These are phyloP conservation scores for Cornus controversa DNA, from an alignment of 148 eudicot genomes.

Conservation along the genomic window DNA sequence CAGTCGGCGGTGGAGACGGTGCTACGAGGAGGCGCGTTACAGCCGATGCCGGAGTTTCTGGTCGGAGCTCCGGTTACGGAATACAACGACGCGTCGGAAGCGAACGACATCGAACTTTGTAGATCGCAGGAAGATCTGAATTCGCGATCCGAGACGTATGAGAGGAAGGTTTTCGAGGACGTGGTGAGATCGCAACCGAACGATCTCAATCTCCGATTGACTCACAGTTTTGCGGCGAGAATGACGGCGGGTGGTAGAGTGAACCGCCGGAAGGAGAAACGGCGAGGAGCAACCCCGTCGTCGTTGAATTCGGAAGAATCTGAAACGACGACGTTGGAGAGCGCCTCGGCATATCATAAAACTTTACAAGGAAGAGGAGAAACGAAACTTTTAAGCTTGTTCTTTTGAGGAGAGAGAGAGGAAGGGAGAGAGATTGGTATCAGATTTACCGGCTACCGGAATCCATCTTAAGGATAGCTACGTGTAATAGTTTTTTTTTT, in stretches of 20 bases:
- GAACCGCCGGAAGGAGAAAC: constrained; percentile 6
- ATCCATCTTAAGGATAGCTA: too few relatives aligned
- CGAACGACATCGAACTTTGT: constrained; percentile 13
- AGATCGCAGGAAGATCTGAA: constrained; percentile 19
- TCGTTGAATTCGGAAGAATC: constrained; percentile 39
- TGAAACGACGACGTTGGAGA: constrained; percentile 49
- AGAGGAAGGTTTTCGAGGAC: background rate
- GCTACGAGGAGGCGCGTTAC: constrained; percentile 39
- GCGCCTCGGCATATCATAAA: constrained; percentile 12
- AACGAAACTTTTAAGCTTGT: constrained; percentile 33
- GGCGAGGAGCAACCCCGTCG: constrained; percentile 28
- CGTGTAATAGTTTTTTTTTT: background rate
- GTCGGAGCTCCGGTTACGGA: constrained; percentile 8
- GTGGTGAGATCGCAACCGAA: background rate
- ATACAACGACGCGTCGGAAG: constrained; percentile 9
- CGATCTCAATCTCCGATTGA: constrained; percentile 22
- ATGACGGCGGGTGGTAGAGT: constrained; percentile 26
- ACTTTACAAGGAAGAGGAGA: constrained; percentile 16
- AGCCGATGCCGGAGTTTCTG: constrained; percentile 17
- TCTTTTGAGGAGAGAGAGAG: constrained; percentile 16
- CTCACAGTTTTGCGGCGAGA: constrained; percentile 15
- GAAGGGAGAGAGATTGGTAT: too few relatives aligned
- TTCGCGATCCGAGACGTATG: background rate
- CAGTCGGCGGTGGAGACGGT: constrained; percentile 49
- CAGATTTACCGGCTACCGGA: background rate